A percentile compares a stretch with the other conserved stretches of the same genome.
phyloP scores from a whole-genome alignment of 2,329 filamentous ascomycete genomes.

The Plectosphaerella sp. region DNA sequence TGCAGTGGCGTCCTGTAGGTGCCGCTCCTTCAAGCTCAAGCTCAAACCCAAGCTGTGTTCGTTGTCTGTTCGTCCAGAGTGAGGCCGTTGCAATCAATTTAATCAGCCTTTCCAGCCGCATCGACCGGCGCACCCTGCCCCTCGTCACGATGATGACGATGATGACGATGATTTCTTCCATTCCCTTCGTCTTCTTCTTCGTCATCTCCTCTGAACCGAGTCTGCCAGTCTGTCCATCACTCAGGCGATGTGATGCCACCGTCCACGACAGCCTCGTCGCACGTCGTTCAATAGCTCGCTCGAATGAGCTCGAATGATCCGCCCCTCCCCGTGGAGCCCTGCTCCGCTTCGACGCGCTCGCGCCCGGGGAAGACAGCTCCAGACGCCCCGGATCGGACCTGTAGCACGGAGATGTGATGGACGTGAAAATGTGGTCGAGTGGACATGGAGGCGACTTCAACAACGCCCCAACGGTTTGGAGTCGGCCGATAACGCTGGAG shows the following conservation, averaged over 20 bases:
- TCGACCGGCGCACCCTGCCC: not conserved
- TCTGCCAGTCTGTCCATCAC: not conserved
- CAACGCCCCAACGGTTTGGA: not conserved
- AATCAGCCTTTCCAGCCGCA: not conserved
- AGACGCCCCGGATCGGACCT: not conserved
- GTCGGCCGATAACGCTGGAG: not conserved
- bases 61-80: no score
- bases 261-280: not conserved
- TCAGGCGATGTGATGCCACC: no score
- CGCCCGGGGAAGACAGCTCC: not conserved
- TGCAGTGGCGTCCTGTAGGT: not conserved
- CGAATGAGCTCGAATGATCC: not conserved
- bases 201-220: not conserved
- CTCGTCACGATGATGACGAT: not conserved
- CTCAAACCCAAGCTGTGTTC: no score
- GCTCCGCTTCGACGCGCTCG: not conserved
- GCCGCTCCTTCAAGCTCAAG: not conserved
- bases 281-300: not conserved
- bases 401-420: not conserved
- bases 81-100: not conserved
- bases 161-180: no score
- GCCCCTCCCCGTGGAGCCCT: not conserved
- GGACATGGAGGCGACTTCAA: not conserved
- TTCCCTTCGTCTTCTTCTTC: no score
- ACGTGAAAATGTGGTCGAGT: not conserved